These are phyloP conservation scores for Pterocarpus macrocarpus DNA, from an alignment of 306 rosid genomes.

Conservation along the genomic window DNA sequence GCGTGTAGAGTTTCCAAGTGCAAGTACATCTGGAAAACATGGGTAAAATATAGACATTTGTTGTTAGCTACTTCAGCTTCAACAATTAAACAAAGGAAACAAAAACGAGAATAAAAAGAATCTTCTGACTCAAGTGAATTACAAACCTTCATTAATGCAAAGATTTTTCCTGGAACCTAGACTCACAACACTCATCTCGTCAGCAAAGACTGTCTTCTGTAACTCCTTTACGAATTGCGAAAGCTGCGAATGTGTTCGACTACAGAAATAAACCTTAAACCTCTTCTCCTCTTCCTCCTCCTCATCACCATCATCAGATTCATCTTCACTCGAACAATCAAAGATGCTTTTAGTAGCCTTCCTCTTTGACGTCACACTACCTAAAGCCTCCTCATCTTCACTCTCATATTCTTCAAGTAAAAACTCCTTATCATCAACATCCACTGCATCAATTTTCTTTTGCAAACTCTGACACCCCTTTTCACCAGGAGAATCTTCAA, in stretches of 20 bases:
- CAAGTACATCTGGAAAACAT: conserved; percentile 67
- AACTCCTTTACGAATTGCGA: conserved; percentile 91
- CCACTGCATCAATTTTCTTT: conserved; percentile 50
- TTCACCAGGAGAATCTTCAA: conserved; percentile 45
- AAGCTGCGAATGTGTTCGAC: conserved; percentile 96
- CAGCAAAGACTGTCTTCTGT: conserved; percentile 72
- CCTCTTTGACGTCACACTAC: conserved; percentile 63
- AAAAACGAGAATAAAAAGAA: conserved; percentile 2
- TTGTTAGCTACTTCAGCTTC: conserved; percentile 35
- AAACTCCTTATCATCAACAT: conserved; percentile 73
- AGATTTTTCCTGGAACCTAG: conserved; percentile 90
- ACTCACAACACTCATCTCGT: conserved; percentile 72
- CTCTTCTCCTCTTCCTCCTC: conserved; percentile 61
- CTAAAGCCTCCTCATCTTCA: conserved; percentile 63
- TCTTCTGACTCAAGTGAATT: conserved; percentile 16
- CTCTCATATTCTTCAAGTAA: conserved; percentile 86
- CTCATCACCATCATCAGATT: conserved; percentile 53
- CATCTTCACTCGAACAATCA: conserved; percentile 78
- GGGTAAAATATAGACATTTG: conserved; percentile 32
- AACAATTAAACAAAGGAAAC: conserved; percentile 1
- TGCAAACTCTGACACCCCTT: conserved; percentile 47
- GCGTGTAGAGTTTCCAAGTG: conserved; percentile 71
- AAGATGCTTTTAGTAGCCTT: conserved; percentile 55
- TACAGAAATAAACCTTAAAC: conserved; percentile 82
- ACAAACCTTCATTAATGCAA: conserved; percentile 85